Evolutionary conservation across 148 eudicot species (phyloP).

Genomic region (Vaccinium myrtillus): DNA sequence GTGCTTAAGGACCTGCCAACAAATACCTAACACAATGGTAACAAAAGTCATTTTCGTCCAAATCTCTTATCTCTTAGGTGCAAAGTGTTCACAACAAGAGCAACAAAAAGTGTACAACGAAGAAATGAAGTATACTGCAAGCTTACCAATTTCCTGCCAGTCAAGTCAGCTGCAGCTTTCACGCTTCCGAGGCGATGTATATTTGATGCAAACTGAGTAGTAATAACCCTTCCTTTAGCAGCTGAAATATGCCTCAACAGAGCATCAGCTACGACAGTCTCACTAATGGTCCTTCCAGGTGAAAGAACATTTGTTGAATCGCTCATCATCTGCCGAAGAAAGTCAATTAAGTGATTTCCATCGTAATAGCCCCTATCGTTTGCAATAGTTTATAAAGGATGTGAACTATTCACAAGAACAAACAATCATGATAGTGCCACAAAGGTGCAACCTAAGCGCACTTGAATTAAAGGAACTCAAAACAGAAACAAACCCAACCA

Average conservation of each 20-base stretch:
- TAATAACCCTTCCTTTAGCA: conserved; percentile 86
- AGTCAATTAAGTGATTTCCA: background rate
- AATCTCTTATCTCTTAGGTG: background rate
- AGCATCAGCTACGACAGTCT: conserved; percentile 89
- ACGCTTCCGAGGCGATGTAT: conserved; percentile 98
- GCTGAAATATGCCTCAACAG: conserved; percentile 76
- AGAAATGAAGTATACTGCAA: conserved; percentile 11
- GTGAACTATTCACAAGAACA: background rate
- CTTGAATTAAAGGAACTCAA: background rate
- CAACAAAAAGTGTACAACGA: background rate
- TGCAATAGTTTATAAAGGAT: background rate
- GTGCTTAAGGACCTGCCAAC: conserved; percentile 96
- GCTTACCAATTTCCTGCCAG: conserved; percentile 92
- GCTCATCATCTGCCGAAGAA: conserved; percentile 88
- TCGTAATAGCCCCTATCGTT: background rate
- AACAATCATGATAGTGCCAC: background rate
- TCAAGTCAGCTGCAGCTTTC: conserved; percentile 96
- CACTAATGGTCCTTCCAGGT: conserved; percentile 94
- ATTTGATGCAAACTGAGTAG: conserved; percentile 96
- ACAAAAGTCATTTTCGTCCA: conserved; percentile 18
- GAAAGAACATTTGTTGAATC: conserved; percentile 95
- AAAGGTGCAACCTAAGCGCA: background rate
- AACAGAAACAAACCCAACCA: conserved; percentile 5
- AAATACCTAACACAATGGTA: conserved; percentile 55
- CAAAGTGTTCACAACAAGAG: conserved; percentile 5